Base-by-base conservation (phyloP, 108 stramenopile species). In the Epithemia pelagica region DNA sequence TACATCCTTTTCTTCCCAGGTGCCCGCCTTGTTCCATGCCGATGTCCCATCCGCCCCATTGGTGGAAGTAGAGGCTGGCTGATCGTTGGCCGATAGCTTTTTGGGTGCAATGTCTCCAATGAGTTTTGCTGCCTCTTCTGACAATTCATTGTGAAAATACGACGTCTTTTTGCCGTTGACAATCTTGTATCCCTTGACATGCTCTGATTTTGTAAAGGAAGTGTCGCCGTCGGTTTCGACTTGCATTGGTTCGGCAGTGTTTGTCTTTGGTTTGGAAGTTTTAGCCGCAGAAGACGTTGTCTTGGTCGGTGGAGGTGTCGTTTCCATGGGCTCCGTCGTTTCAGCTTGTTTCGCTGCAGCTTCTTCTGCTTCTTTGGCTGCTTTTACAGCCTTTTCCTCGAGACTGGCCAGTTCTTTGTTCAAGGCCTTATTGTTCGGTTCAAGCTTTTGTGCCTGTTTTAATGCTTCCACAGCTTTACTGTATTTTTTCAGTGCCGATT, bases 71-170 rank as follows among this genome's bases (percentile, higher is more conserved):
- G 70, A 37, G 25, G 64, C 75, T 10, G 37, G 10, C 15, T 5
- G 37, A 51, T 63, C 56, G 22, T 73, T 77, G 24, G 69, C 53
- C 2, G 88, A 82, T 25, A 97, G 59, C 63, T 83, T 89, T 72
- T 96, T 95, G 52, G 97, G 97, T 21, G 96, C 95, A 70, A 96
- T 98, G 65, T 96, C 94, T 23, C 96, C 96, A 67, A 96, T 95
- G 65, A 96, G 75, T 30, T 68, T 76, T 66, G 87, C 95, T 5
- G 87, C 88, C 65, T 98, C 91, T 55, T 96, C 95, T 28, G 88
- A 80, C n/a, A 96, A 83, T 76, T 96, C 96, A 68, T 95, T 87
- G 83, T 96, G 92, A 75, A 98, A 98, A 68, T 88, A 98, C 22
- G 90, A 90, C 52, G 97, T 98, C 69, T 90, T 94, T 68, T 92